phyloP scores from a whole-genome alignment of 2,329 filamentous ascomycete genomes.

The Talaromyces verruculosus region DNA sequence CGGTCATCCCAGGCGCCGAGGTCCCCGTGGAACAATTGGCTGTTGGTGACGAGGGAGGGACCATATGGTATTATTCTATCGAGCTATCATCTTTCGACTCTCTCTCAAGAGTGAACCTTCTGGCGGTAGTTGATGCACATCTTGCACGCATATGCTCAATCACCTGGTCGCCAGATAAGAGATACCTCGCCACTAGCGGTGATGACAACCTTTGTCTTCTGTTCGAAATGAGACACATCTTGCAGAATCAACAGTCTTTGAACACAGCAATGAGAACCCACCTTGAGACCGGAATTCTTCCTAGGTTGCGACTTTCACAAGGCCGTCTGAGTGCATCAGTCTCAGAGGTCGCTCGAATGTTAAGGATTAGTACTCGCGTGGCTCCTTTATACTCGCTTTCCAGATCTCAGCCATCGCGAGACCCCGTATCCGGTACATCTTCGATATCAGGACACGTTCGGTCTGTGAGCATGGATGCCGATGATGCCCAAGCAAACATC shows the following conservation, averaged over 20 bases:
- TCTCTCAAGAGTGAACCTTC: slow-evolving; percentile 59
- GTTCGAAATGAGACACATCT: slow-evolving; percentile 63
- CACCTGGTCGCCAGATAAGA: slow-evolving; percentile 77
- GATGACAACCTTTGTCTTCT: slow-evolving; percentile 90
- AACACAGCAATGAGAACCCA: not conserved
- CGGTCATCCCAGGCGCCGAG: slow-evolving; percentile 47
- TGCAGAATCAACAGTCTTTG: not conserved
- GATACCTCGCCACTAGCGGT: slow-evolving; percentile 78
- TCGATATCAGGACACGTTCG: not conserved
- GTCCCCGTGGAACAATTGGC: slow-evolving; percentile 79
- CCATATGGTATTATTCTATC: slow-evolving; percentile 82
- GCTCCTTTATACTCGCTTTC: not conserved
- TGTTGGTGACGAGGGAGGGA: slow-evolving; percentile 79
- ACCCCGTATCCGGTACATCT: not conserved
- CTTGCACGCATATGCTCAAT: slow-evolving; percentile 89
- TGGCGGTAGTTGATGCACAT: slow-evolving; percentile 76
- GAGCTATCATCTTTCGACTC: slow-evolving; percentile 69
- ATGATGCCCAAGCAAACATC: not conserved
- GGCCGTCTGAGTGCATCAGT: slow-evolving; percentile 28
- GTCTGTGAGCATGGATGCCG: not conserved
- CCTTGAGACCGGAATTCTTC: not conserved
- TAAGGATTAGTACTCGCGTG: slow-evolving; percentile 17
- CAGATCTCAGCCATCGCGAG: not conserved
- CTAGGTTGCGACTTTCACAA: slow-evolving; percentile 18
- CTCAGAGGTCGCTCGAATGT: slow-evolving; percentile 26